Percentiles rank a stretch among this genome's conserved stretches.
Conservation (phyloP, 2,329 filamentous ascomycete genomes). For the Elsinoe batatas region DNA sequence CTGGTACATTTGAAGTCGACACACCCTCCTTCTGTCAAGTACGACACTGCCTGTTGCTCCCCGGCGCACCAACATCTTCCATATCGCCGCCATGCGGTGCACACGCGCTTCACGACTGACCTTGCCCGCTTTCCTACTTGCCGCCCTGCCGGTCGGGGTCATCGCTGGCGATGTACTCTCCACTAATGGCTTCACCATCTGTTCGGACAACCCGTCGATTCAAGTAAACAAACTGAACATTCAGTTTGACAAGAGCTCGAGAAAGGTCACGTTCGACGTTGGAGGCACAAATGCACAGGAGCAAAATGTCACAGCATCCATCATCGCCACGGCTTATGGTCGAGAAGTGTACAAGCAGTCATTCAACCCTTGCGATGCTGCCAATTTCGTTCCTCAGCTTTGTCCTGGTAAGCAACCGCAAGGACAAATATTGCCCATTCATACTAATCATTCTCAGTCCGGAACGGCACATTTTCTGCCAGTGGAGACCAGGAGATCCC, state of each 20-base stretch:
- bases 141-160: conserved; percentile 37
- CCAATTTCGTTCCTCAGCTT: conserved; percentile 59
- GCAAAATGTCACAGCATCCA: conserved; percentile 69
- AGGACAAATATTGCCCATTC: no score
- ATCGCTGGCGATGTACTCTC: conserved; percentile 62
- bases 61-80: not conserved
- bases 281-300: conserved; percentile 61
- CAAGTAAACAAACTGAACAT: conserved; percentile 66
- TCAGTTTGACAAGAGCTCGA: conserved; percentile 64
- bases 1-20: not conserved
- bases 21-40: not conserved
- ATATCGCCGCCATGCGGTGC: conserved; percentile 22
- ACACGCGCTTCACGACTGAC: conserved; percentile 17
- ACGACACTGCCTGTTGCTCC: not conserved
- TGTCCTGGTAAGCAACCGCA: conserved; percentile 58
- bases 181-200: conserved; percentile 72
- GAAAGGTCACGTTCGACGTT: conserved; percentile 70
- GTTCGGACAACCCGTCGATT: conserved; percentile 51
- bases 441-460: not conserved
- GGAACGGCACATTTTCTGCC: conserved; percentile 53
- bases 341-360: conserved; percentile 64
- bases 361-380: conserved; percentile 71
- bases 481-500: conserved; percentile 64
- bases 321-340: conserved; percentile 78
- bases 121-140: conserved; percentile 24